Base-by-base conservation (phyloP, 129 eudicot species). In the Silybum marianum region DNA sequence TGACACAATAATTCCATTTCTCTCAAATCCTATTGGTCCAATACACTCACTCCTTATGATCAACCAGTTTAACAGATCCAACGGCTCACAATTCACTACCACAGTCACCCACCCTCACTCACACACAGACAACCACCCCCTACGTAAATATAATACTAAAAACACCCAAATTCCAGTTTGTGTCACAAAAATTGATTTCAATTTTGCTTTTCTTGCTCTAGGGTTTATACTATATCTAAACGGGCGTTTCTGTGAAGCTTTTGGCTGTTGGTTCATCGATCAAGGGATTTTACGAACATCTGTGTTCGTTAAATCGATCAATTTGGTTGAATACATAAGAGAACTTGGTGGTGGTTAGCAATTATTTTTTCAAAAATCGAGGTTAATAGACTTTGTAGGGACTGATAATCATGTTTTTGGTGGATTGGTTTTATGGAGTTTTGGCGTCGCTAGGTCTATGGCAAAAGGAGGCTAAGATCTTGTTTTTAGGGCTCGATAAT, bases 401-500 rank as follows among this genome's bases (percentile, higher is more conserved):
- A 44, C 28, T 77, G 5, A 24, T 3, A 54, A 82, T 71, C 77
- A 95, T 95, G 98, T 95, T 95, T 88, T 79, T 95, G 86, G 78
- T 95, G 62, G 98, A 95, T 86, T 95, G 98, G 98, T 95, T 95
- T 34, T 95, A 95, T 69, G 98, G 97, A 58, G 92, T 95, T 25
- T 84, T 95, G 74, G 98, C 98, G 7, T 92, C 98, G 75, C 84
- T 95, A 1, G 98, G 98, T 7, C 72, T 95, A 60, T 95, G 98
- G 98, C 98, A 92, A 32, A 95, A 95, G 84, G 98, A 95, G 85
- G 98, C 97, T 0, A 95, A 95, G 90, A 95, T 95, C 80, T 82
- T 95, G 87, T 95, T 95, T 75, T 66, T 95, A 46, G 98, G 98
- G 58, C 98, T 95, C 62, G 98, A 95, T 84, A 95, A 95, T 83